Base-by-base conservation (phyloP, 1,284 basidiomycete species). In the Singerocomus rubriflavus region DNA sequence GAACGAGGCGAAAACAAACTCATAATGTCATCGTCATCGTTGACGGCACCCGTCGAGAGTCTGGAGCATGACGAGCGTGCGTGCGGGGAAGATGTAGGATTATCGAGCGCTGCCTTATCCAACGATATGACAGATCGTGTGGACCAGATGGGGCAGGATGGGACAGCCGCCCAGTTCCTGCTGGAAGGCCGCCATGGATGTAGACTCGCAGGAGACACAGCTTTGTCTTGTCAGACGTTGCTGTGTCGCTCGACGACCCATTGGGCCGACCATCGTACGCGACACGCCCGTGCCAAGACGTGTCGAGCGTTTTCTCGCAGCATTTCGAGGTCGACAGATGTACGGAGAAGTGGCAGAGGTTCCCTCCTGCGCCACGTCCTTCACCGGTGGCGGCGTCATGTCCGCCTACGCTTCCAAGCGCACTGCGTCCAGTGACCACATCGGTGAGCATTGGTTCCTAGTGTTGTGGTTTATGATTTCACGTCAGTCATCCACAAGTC, bases 281-380 rank as follows among this genome's bases (percentile, higher is more conserved):
- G 21, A 14, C 5, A 17, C 16, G 2, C 3, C 32, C 16, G 25
- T 35, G 8, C 26, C 55, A 21, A 42, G 44, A 38, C 32, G 35
- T 14, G 26, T 7, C 11, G 33, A 49, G 12, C 78, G 82, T 26
- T 78, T 81, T 43, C 62, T 77, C 1, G 81, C 88, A 5, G 72
- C 85, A 0, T 92, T 92, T 65, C 73, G 90, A 9, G 90, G 90
- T 11, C 71, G 90, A 12, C 74, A 72, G 13, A 72, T 92, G 44
- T 81, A 86, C 33, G 87, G 87, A 1, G 67, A 84, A n/a, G 69
- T 73, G 13, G 71, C 89, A 0, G 64, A 69, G 12, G 57, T 92
- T 0, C 89, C 89, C 73, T 4, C 45, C 72, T 16, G 57, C 72
- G 16, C 58, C 71, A 64, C 74, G 2, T 71, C 14, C 78, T 0